These are phyloP conservation scores for Solanum okadae DNA, from an alignment of 257 asterid genomes.

Conservation along the genomic window DNA sequence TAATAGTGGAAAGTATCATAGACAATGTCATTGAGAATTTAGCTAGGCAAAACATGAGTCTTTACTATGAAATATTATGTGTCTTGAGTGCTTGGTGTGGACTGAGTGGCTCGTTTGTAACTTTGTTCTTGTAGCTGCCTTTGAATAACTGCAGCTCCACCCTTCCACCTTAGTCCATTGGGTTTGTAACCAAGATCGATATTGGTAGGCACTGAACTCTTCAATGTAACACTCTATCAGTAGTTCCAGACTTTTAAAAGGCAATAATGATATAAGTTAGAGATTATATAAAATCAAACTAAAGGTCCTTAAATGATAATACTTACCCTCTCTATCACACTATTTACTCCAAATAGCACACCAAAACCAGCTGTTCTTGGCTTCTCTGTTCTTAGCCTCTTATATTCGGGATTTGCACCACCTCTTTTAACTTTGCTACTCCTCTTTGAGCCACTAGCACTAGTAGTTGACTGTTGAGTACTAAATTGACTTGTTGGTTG, in stretches of 20 bases:
- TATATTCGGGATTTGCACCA: neutral
- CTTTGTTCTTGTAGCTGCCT: neutral
- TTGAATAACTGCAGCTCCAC: neutral
- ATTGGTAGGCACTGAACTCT: neutral
- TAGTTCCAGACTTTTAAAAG: neutral
- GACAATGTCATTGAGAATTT: neutral
- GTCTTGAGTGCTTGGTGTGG: neutral
- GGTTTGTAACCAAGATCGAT: neutral
- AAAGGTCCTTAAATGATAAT: neutral
- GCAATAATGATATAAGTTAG: neutral
- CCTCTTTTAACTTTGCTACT: neutral
- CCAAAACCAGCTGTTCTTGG: neutral
- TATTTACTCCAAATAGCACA: neutral
- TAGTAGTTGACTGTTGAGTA: neutral
- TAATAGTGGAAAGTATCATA: neutral
- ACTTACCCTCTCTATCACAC: neutral
- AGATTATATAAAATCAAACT: neutral
- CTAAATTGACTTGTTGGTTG: neutral
- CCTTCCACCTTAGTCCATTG: neutral
- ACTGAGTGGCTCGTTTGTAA: neutral
- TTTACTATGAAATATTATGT: neutral
- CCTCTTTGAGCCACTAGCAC: neutral
- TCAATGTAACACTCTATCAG: neutral
- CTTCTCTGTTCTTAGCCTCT: neutral
- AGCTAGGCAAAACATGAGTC: neutral